Evolutionary conservation across 495 filamentous ascomycete species (phyloP), one percentile per base, ranked within the genome.

Genomic region (Corynascus novoguineensis): DNA sequence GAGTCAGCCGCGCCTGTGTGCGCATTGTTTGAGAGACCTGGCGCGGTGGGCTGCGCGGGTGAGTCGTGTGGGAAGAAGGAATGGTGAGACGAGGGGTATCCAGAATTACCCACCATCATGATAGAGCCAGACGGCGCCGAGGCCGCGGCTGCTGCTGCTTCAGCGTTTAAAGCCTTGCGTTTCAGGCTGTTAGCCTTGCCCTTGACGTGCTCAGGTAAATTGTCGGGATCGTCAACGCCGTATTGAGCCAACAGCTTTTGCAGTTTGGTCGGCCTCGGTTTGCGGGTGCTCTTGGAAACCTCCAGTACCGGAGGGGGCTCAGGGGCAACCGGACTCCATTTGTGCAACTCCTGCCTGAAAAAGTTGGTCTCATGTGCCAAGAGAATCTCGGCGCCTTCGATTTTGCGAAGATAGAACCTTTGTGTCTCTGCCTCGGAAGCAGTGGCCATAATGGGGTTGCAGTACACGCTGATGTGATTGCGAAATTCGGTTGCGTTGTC

Each of bases 371-470:
- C 93, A 53, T 86, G 86, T 3, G 91, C 82, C 10, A 99, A 72
- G 8, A 99, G 81, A 46, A 99, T 92, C 68, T 99, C 93, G 12
- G 93, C 95, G 9, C 93, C 93, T 74, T 99, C 95, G 40, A 99
- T 93, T 75, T 99, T 99, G 45, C 93, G 89, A 29, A 99, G 80
- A 61, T 96, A 97, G 73, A 99, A 99, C n/a, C 95, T 85, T 73
- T 96, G 85, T 0, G 86, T 89, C 11, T 88, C 85, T 7, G 89
- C 83, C 70, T 99, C 95, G 59, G 91, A 87, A 8, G 86, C 83
- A 1, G 89, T 95, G 11, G 84, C 83, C 63, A 90, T 83, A 6
- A 88, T 77, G 2, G 85, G 85, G 67, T 90, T 95, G 68, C 91
- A 90, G 71, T 89, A 86, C 34, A 80, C 75, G 41, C 83, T 78